Conservation (phyloP, 495 filamentous ascomycete species). For the Usnea hakonensis region DNA sequence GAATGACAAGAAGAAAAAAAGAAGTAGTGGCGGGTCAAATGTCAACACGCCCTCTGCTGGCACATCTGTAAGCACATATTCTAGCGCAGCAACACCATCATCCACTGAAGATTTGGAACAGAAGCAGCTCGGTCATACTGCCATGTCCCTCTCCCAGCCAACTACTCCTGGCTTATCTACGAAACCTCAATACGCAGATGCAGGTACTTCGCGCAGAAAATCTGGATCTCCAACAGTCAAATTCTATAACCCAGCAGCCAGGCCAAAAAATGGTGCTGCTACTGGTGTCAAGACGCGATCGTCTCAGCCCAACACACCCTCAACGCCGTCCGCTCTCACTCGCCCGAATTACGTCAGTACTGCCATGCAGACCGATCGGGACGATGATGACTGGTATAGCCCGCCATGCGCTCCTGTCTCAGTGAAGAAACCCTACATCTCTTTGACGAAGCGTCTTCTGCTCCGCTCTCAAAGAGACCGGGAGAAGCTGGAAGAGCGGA, state of each 20-base stretch:
- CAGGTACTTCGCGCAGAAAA: conserved; percentile 16
- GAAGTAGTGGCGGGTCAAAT: conserved; percentile 36
- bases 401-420: conserved; percentile 12
- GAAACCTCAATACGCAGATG: conserved; percentile 22
- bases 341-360: conserved; percentile 39
- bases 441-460: conserved; percentile 38
- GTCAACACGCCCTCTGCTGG: conserved; percentile 29
- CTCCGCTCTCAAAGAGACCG: conserved; percentile 41
- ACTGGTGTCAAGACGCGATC: conserved; percentile 24
- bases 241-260: conserved; percentile 1
- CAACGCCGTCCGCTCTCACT: conserved; percentile 22
- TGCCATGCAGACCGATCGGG: conserved; percentile 39
- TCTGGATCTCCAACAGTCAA: conserved; percentile 21
- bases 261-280: conserved; percentile 9
- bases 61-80: conserved; percentile 16
- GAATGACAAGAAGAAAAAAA: conserved; percentile 45
- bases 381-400: conserved; percentile 26
- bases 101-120: conserved; percentile 2
- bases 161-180: conserved; percentile 19
- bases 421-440: conserved; percentile 28
- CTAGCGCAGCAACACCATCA: neutral
- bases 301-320: conserved; percentile 31
- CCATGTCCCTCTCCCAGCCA: conserved; percentile 20
- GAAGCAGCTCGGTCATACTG: conserved; percentile 20
- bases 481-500: conserved; percentile 29